Evolutionary conservation across 192 early-diverging fungal species (phyloP).

Genomic region (Backusella mclennaniae): DNA sequence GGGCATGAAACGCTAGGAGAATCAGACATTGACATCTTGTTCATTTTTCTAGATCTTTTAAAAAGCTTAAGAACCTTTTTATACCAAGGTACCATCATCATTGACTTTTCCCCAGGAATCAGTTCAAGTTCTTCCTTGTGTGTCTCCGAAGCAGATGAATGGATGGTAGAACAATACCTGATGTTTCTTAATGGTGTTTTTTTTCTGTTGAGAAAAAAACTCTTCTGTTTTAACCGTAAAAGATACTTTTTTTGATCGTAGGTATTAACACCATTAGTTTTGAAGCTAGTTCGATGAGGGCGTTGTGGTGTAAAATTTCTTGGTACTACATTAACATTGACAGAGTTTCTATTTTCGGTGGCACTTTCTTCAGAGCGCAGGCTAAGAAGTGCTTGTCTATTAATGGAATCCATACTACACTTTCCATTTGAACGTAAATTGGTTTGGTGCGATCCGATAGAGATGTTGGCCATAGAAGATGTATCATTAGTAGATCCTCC

Average conservation of each 20-base stretch:
- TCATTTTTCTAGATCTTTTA: neutral
- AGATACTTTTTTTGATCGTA: neutral
- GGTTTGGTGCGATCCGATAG: neutral
- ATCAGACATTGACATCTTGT: neutral
- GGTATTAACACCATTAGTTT: neutral
- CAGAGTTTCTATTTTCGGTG: neutral
- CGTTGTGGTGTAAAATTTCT: neutral
- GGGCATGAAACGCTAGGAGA: neutral
- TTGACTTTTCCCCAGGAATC: neutral
- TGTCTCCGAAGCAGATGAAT: neutral
- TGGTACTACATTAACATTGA: neutral
- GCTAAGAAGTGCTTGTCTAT: neutral
- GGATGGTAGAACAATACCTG: neutral
- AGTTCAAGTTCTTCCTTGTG: neutral
- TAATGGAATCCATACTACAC: neutral
- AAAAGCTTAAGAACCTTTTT: neutral
- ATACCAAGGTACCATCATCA: neutral
- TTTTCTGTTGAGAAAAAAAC: neutral
- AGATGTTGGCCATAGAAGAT: neutral
- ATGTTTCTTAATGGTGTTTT: neutral
- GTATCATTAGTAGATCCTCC: neutral
- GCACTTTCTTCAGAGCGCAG: neutral
- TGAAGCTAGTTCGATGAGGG: neutral
- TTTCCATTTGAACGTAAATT: neutral
- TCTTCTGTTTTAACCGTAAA: neutral